These are phyloP conservation scores for Fusarium caatingaense DNA, from an alignment of 2,329 filamentous ascomycete genomes.

Conservation along the genomic window DNA sequence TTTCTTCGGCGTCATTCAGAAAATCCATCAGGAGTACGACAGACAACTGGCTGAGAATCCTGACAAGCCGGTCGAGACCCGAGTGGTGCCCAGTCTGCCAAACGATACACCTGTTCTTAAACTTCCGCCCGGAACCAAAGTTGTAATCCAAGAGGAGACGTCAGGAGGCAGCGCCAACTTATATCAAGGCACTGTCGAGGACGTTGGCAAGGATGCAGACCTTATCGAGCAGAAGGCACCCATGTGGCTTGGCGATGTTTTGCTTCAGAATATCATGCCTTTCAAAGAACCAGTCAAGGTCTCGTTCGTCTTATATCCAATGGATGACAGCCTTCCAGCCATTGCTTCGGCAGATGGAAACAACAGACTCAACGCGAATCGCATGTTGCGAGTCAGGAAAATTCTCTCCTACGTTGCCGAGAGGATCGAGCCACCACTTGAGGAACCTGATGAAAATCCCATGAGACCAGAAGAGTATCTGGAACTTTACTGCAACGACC, in stretches of 20 bases:
- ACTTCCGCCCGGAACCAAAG: conserved; percentile 73
- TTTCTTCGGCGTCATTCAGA: conserved; percentile 78
- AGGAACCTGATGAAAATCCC: conserved; percentile 67
- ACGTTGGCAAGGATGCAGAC: conserved; percentile 80
- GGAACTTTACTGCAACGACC: conserved; percentile 93
- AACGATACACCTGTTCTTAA: conserved; percentile 82
- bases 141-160: conserved; percentile 77
- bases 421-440: conserved; percentile 79
- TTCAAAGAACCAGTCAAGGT: conserved; percentile 95
- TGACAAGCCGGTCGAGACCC: conserved; percentile 67
- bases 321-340: conserved; percentile 74
- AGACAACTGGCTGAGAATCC: conserved; percentile 69
- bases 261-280: conserved; percentile 84
- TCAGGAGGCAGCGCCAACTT: conserved; percentile 80
- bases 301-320: conserved; percentile 89
- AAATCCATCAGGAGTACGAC: conserved; percentile 78
- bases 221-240: conserved; percentile 87
- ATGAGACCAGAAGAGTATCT: conserved; percentile 91
- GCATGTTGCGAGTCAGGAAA: conserved; percentile 96
- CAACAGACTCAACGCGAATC: conserved; percentile 92
- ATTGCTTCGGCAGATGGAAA: conserved; percentile 83
- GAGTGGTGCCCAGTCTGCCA: conserved; percentile 75
- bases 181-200: conserved; percentile 88
- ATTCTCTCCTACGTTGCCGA: conserved; percentile 93
- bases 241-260: conserved; percentile 90